Percentiles rank a stretch among this genome's conserved stretches.
Conservation (phyloP, 139 green algal genomes). For the Chlamydomonas schloesseri region DNA sequence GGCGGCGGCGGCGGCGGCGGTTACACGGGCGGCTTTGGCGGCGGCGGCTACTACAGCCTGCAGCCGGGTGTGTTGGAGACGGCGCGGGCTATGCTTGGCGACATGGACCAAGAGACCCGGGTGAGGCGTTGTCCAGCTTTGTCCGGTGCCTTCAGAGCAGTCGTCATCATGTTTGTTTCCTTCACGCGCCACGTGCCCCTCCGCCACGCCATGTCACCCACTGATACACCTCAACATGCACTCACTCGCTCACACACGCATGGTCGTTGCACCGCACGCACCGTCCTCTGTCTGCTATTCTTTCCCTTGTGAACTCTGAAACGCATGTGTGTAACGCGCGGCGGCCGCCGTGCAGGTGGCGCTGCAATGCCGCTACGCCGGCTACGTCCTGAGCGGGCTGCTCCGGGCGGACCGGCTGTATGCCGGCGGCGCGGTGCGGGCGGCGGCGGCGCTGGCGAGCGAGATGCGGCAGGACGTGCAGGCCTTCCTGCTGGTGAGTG, state of each 20-base stretch:
- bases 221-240: too few species aligned
- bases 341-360: too few species aligned
- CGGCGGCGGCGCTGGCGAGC: slow-evolving; percentile 43
- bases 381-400: slow-evolving; percentile 33
- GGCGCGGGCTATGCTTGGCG: neutral
- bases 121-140: too few species aligned
- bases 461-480: slow-evolving; percentile 46
- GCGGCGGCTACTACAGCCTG: slow-evolving; percentile 39
- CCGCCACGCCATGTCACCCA: too few species aligned
- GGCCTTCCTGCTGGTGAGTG: slow-evolving; percentile 38
- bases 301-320: too few species aligned
- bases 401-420: slow-evolving; percentile 45
- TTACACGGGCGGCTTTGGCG: neutral
- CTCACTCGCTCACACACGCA: too few species aligned
- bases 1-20: neutral
- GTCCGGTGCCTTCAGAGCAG: too few species aligned
- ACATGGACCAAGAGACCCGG: slow-evolving; percentile 2
- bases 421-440: slow-evolving; percentile 39
- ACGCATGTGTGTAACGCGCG: too few species aligned
- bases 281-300: too few species aligned
- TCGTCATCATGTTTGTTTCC: too few species aligned
- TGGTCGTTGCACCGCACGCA: too few species aligned
- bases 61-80: slow-evolving; percentile 19
- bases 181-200: too few species aligned
- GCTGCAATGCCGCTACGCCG: slow-evolving; percentile 48